These are phyloP conservation scores for Lipomyces sp. DNA, from an alignment of 805 yeast genomes.

Conservation along the genomic window DNA sequence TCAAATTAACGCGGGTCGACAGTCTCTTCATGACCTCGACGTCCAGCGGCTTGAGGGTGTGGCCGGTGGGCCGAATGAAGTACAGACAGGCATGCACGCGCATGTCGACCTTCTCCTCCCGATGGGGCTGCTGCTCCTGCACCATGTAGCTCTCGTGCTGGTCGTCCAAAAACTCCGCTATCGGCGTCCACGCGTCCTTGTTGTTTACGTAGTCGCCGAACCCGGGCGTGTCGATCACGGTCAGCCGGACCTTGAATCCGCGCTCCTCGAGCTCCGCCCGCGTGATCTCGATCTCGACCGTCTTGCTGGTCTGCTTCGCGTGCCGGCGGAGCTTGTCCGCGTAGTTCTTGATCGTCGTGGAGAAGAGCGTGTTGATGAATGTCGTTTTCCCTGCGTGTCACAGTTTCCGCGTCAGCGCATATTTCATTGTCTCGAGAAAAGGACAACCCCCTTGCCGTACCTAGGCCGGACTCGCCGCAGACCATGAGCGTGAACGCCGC, in stretches of 20 bases:
- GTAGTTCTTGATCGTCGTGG: constrained; percentile 46
- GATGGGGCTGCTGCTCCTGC: constrained; percentile 74
- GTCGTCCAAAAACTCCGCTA: constrained; percentile 72
- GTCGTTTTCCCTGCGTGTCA: constrained; percentile 60
- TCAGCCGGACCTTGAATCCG: constrained; percentile 56
- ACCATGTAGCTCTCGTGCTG: constrained; percentile 65
- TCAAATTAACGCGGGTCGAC: constrained; percentile 67
- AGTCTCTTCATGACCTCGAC: constrained; percentile 69
- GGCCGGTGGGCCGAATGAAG: constrained; percentile 69
- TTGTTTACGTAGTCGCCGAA: constrained; percentile 71
- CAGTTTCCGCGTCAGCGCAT: not conserved
- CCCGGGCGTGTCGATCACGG: constrained; percentile 70
- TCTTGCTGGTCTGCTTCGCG: constrained; percentile 42
- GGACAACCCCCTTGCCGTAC: no score
- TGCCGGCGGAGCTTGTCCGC: constrained; percentile 42
- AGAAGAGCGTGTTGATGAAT: constrained; percentile 75
- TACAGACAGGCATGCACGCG: constrained; percentile 84
- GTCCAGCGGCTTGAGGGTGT: constrained; percentile 62
- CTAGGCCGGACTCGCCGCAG: constrained; percentile 83
- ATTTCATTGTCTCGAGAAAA: not conserved
- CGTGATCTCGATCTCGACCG: constrained; percentile 42
- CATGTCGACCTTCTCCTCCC: constrained; percentile 52
- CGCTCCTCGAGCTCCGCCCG: constrained; percentile 58
- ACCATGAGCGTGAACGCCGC: constrained; percentile 76
- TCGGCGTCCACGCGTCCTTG: constrained; percentile 61